Conservation (phyloP, 805 yeast genomes). For the Huiozyma sinensis region DNA sequence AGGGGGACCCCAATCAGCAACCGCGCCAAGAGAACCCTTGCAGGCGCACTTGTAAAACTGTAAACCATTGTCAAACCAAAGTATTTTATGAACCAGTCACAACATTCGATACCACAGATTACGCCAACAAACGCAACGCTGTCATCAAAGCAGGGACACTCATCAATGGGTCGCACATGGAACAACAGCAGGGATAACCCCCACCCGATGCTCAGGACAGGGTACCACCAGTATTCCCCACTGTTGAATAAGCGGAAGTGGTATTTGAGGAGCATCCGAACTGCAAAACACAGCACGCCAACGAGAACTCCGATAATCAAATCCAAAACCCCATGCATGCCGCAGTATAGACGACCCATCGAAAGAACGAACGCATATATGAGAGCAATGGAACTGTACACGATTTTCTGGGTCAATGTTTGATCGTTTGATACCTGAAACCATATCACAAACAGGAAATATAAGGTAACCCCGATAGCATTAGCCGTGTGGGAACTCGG, state of each 20-base stretch:
- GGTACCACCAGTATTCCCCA: slow-evolving; percentile 21
- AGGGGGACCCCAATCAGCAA: slow-evolving; percentile 48
- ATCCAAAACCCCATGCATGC: slow-evolving; percentile 93
- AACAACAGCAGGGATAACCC: slow-evolving; percentile 45
- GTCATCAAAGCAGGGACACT: slow-evolving; percentile 94
- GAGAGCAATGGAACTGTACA: slow-evolving; percentile 8
- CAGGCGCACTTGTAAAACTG: slow-evolving; percentile 11
- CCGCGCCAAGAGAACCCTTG: slow-evolving; percentile 32
- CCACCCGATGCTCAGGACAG: slow-evolving; percentile 30
- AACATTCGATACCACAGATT: slow-evolving; percentile 60
- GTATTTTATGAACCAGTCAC: slow-evolving; percentile 39
- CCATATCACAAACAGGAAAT: slow-evolving; percentile 25
- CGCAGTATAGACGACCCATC: slow-evolving; percentile 82
- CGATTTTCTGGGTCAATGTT: background rate
- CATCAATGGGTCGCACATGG: slow-evolving; percentile 81
- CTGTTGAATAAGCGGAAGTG: slow-evolving; percentile 5
- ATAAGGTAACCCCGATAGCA: slow-evolving; percentile 70
- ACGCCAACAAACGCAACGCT: slow-evolving; percentile 90
- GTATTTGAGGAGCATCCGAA: slow-evolving; percentile 33
- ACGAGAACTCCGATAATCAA: slow-evolving; percentile 51
- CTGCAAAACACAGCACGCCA: slow-evolving; percentile 45
- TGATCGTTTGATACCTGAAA: background rate
- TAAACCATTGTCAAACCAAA: slow-evolving; percentile 6
- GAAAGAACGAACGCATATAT: slow-evolving; percentile 56
- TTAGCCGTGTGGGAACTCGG: slow-evolving; percentile 94